Evolutionary conservation across 2,329 filamentous ascomycete genomes (phyloP).

Genomic region (Xylariaceae sp.): DNA sequence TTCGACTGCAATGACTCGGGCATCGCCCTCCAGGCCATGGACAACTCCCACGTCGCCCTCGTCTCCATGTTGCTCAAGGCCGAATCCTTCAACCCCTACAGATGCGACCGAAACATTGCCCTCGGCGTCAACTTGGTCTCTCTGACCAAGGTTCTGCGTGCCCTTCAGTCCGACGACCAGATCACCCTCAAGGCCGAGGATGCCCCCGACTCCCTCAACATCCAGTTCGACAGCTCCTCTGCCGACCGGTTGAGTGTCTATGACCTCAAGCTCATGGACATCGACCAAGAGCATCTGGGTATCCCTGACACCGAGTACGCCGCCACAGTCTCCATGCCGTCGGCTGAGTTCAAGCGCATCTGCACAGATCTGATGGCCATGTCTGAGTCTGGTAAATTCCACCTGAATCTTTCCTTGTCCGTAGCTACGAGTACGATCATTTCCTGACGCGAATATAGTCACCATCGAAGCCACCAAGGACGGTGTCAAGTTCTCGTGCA

Average conservation of each 20-base stretch:
- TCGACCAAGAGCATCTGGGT: slow-evolving; percentile 98
- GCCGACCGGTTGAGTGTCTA: slow-evolving; percentile 96
- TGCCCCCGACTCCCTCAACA: slow-evolving; percentile 89
- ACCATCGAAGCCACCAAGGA: slow-evolving; percentile 96
- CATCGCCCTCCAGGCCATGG: slow-evolving; percentile 98
- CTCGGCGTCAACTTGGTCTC: slow-evolving; percentile 96
- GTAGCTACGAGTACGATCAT: neutral
- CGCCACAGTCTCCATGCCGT: slow-evolving; percentile 84
- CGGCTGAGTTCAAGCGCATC: slow-evolving; percentile 88
- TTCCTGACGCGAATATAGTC: slow-evolving; percentile 49
- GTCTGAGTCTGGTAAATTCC: slow-evolving; percentile 82
- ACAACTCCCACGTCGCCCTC: slow-evolving; percentile 98
- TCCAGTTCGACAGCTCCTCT: slow-evolving; percentile 87
- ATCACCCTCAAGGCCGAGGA: slow-evolving; percentile 97
- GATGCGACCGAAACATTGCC: slow-evolving; percentile 98
- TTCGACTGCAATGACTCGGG: slow-evolving; percentile 99
- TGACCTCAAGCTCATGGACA: slow-evolving; percentile 99
- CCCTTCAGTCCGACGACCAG: slow-evolving; percentile 89
- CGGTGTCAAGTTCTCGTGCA: slow-evolving; percentile 90
- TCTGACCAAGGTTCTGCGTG: slow-evolving; percentile 93
- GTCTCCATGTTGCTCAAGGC: slow-evolving; percentile 99
- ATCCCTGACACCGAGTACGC: slow-evolving; percentile 99
- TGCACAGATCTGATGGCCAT: slow-evolving; percentile 87
- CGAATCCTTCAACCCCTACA: slow-evolving; percentile 89
- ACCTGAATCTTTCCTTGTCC: neutral